Base-by-base conservation (phyloP, 2,329 filamentous ascomycete genomes). In the Pseudocercospora crystallina region DNA sequence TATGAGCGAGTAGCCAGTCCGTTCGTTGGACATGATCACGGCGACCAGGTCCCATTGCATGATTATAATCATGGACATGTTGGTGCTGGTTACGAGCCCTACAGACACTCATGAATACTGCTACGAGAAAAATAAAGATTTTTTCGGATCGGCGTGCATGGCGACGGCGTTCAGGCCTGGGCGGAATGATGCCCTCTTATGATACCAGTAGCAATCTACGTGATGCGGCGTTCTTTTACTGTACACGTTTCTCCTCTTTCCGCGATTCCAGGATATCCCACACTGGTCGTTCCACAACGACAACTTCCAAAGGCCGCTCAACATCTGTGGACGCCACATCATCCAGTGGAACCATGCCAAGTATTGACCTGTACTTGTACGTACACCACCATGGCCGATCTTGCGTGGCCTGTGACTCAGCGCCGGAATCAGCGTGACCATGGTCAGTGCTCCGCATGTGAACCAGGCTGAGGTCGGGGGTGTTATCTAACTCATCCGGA, bases 351-450 rank as follows among this genome's bases (percentile, higher is more conserved):
- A 83, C 77, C 38, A 86, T 79, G 5, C 91, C 94, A 54, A 99
- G 76, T 61, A 99, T 90, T n/a, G 91, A 89, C 51, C 91, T 81
- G 72, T 97, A 99, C 71, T 95, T 95, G 77, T 87, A 90, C 5
- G 91, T 95, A 67, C 85, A 83, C 89, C 90, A 97, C 73, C 76
- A 81, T 5, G 60, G 61, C 44, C 67, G 62, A 47, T 60, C 44
- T 51, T 49, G 38, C 35, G 36, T 36, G 4, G 26, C 39, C 26
- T 39, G 39, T 33, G 61, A 53, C 62, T 61, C 50, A 47, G 62
- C 43, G 58, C 56, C 49, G 5, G 17, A 39, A 17, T 20, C n/a
- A 8, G 29, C n/a, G 29, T 45, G 30, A 10, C 53, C 52, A 20
- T 48, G 43, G 32, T 51, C 54, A 41, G 51, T 47, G 40, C 46